Conservation (phyloP, 768 basidiomycete genomes). For the Tricholoma hemisulphureum region DNA sequence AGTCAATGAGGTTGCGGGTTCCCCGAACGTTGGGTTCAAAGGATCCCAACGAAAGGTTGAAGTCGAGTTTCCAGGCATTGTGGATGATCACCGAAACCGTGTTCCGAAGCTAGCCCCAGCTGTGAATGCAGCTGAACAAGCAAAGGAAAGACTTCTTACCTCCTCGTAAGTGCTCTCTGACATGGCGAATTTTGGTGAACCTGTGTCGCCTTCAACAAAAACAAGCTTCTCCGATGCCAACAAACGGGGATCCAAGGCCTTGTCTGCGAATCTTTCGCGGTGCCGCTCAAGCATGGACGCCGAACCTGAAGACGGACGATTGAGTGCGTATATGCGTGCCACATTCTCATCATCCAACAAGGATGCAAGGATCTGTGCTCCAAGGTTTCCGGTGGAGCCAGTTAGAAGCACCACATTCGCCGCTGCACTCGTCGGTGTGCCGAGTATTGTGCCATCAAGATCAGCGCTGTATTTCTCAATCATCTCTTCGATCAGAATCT, state of each 20-base stretch:
- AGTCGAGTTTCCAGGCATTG: constrained; percentile 43
- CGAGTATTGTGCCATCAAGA: constrained; percentile 2
- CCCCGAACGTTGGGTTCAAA: constrained; percentile 51
- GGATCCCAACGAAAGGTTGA: constrained; percentile 48
- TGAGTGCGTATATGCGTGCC: constrained; percentile 16
- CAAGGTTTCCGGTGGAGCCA: constrained; percentile 22
- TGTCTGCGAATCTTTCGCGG: constrained; percentile 20
- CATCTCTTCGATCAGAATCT: constrained; percentile 26
- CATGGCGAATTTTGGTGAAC: constrained; percentile 30
- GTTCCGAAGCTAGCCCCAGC: constrained; percentile 25
- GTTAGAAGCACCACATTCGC: constrained; percentile 14
- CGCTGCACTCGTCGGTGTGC: not conserved
- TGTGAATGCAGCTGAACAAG: constrained; percentile 11
- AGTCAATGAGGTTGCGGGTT: constrained; percentile 45
- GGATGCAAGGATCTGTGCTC: constrained; percentile 15
- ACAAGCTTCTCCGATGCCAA: constrained; percentile 31
- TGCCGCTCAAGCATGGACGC: constrained; percentile 16
- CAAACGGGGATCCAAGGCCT: constrained; percentile 26
- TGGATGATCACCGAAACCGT: constrained; percentile 39
- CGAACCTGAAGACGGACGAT: constrained; percentile 12
- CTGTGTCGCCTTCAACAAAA: constrained; percentile 33
- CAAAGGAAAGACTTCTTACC: constrained; percentile 13
- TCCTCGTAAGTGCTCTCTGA: constrained; percentile 15
- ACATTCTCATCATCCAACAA: constrained; percentile 13
- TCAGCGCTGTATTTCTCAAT: constrained; percentile 37